Conservation (phyloP, 2,329 filamentous ascomycete species). For the Xylaria digitata region DNA sequence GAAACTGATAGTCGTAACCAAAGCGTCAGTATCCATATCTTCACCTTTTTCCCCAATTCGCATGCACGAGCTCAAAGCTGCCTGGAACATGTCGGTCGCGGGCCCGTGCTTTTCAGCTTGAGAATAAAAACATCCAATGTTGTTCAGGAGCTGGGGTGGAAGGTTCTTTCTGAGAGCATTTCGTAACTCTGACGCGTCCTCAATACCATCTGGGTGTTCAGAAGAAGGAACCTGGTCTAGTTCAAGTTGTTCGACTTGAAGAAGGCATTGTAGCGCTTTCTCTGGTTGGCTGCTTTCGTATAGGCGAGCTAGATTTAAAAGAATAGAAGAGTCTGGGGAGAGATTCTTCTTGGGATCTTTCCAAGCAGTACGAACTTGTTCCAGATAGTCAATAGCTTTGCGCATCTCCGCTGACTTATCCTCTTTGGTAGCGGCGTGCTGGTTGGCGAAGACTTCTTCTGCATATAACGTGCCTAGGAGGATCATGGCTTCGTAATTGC, state of each 20-base stretch:
- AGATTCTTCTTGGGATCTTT: constrained; percentile 91
- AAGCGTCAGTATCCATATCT: constrained; percentile 84
- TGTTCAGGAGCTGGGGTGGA: constrained; percentile 92
- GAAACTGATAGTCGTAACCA: constrained; percentile 96
- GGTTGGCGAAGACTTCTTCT: constrained; percentile 88
- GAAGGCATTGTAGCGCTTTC: constrained; percentile 89
- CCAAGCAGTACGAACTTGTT: constrained; percentile 87
- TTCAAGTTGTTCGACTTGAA: constrained; percentile 92
- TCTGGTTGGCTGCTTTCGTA: constrained; percentile 90
- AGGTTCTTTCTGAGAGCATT: constrained; percentile 78
- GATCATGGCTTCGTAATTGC: constrained; percentile 86
- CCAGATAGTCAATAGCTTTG: constrained; percentile 86
- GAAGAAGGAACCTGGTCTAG: constrained; percentile 79
- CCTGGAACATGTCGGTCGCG: constrained; percentile 89
- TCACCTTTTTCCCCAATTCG: constrained; percentile 81
- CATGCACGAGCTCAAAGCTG: constrained; percentile 88
- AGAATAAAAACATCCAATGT: constrained; percentile 96
- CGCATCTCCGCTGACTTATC: constrained; percentile 87
- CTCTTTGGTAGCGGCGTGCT: constrained; percentile 78
- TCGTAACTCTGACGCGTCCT: constrained; percentile 70
- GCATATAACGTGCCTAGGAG: constrained; percentile 91
- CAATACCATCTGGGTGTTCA: constrained; percentile 69
- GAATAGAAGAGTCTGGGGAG: constrained; percentile 82
- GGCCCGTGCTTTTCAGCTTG: constrained; percentile 83
- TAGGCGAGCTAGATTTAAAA: constrained; percentile 90